Evolutionary conservation across 2,329 filamentous ascomycete genomes (phyloP), one percentile per base, ranked within the genome.

Genomic region (Teratosphaeria zuluensis): DNA sequence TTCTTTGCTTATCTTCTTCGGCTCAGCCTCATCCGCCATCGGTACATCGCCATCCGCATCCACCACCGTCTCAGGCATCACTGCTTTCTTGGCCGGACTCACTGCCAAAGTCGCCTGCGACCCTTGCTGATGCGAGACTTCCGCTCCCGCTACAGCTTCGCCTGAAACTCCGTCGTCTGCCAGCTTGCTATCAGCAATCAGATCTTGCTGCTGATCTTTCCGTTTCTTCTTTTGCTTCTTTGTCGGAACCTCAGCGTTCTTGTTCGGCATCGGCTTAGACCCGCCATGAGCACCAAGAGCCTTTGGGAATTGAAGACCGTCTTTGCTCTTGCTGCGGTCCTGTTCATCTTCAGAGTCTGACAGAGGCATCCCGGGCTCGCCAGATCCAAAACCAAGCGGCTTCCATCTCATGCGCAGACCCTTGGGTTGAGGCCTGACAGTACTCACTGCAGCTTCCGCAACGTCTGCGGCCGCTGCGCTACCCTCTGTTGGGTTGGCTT

Each of bases 351-450:
- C 78, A 54, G 69, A 71, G 16, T 76, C 75, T 4, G 70, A 72
- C 12, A 67, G 80, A 65, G 77, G 72, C 19, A 59, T 74, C 30
- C 74, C 78, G 32, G 70, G 71, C 32, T 73, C 73, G 30, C 76
- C 77, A 11, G 66, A 59, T 4, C 78, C 78, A 63, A 79, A 79
- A 14, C 88, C 88, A 52, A 87, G 81, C 1, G 88, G 87, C 57
- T 80, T 80, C 72, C 82, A 90, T 35, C 87, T 82, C 72, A 85
- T 81, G 66, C 80, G 84, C 57, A 92, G 74, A 6, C 84, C 86
- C 66, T 81, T 78, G 1, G 88, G 87, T 70, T 91, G 88, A 53
- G 81, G 77, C 60, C 85, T 81, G 54, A 83, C 76, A 1, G 78
- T 71, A 60, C 77, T 82, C 58, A 80, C 75, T 4, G 80, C 74